Evolutionary conservation across 2,329 filamentous ascomycete genomes (phyloP).

Genomic region (Lasiodiplodia sp.): DNA sequence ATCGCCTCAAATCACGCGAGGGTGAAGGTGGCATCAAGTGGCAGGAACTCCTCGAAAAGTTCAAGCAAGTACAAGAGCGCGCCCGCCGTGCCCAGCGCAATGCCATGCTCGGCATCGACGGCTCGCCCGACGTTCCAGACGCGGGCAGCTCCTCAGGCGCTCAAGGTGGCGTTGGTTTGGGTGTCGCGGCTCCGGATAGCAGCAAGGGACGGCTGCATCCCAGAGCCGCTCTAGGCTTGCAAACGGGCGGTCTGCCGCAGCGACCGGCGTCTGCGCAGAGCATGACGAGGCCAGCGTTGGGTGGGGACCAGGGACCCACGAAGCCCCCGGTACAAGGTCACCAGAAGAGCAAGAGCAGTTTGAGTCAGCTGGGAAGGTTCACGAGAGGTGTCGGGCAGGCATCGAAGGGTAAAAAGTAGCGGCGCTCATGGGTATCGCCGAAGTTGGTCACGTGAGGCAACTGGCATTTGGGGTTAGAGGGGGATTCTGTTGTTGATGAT

Average conservation of each 20-base stretch:
- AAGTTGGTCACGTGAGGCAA: neutral
- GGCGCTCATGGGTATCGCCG: neutral
- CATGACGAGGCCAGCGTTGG: slow-evolving; percentile 36
- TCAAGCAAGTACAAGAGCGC: slow-evolving; percentile 87
- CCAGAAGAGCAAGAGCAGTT: slow-evolving; percentile 49
- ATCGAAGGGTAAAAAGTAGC: slow-evolving; percentile 41
- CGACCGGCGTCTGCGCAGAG: slow-evolving; percentile 26
- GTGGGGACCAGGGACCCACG: slow-evolving; percentile 32
- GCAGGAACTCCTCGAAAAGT: slow-evolving; percentile 93
- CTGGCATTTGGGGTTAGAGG: neutral
- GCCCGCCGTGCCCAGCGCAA: slow-evolving; percentile 74
- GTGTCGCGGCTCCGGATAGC: neutral
- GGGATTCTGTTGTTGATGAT: slow-evolving; percentile 1
- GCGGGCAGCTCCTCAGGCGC: slow-evolving; percentile 34
- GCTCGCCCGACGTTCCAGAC: slow-evolving; percentile 33
- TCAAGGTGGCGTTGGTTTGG: slow-evolving; percentile 33
- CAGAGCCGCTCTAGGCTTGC: slow-evolving; percentile 1
- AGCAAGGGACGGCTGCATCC: slow-evolving; percentile 38
- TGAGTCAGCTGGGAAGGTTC: slow-evolving; percentile 54
- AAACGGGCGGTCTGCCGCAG: slow-evolving; percentile 28
- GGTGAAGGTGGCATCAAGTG: slow-evolving; percentile 82
- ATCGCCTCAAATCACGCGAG: slow-evolving; percentile 80
- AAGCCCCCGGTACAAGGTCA: slow-evolving; percentile 37
- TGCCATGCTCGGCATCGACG: slow-evolving; percentile 47
- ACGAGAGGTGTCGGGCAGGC: slow-evolving; percentile 14